phyloP scores from a whole-genome alignment of 805 yeast species.

The Suhomyces prunicola region DNA sequence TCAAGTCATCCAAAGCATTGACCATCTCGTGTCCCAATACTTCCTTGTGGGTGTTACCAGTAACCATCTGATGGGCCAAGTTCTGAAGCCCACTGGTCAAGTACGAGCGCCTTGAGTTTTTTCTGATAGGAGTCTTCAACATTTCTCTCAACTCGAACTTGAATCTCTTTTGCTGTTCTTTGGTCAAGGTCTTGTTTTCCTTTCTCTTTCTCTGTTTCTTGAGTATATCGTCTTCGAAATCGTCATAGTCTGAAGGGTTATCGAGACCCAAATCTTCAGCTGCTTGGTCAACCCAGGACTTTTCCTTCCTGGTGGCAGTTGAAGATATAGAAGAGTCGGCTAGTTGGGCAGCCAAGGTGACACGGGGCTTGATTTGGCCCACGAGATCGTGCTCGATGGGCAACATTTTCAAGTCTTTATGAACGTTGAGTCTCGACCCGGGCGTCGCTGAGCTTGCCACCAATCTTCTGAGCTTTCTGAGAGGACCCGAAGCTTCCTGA shows the following conservation, averaged over 20 bases:
- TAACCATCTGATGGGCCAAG: slow-evolving; percentile 71
- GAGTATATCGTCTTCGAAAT: slow-evolving; percentile 60
- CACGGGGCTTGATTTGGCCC: slow-evolving; percentile 66
- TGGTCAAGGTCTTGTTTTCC: slow-evolving; percentile 40
- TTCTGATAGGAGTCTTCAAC: slow-evolving; percentile 54
- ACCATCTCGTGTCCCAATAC: slow-evolving; percentile 68
- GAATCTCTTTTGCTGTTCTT: slow-evolving; percentile 45
- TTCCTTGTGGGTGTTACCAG: slow-evolving; percentile 54
- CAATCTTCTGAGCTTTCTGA: slow-evolving; percentile 65
- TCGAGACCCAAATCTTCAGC: slow-evolving; percentile 92
- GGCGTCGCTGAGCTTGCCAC: slow-evolving; percentile 35
- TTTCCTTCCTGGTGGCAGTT: slow-evolving; percentile 62
- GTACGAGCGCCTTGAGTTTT: slow-evolving; percentile 65
- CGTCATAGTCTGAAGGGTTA: slow-evolving; percentile 58
- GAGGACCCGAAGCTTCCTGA: slow-evolving; percentile 87
- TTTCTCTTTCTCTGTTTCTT: slow-evolving; percentile 59
- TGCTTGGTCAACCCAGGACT: slow-evolving; percentile 80
- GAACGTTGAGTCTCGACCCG: slow-evolving; percentile 27
- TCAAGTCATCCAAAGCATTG: slow-evolving; percentile 64
- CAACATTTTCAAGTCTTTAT: slow-evolving; percentile 58
- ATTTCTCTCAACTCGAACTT: slow-evolving; percentile 53
- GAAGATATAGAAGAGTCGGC: slow-evolving; percentile 68
- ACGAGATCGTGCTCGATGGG: slow-evolving; percentile 77
- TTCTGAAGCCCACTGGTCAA: slow-evolving; percentile 76
- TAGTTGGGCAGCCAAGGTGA: slow-evolving; percentile 63